Evolutionary conservation across 805 yeast species (phyloP), one percentile per base, ranked within the genome.

Genomic region (Pichia nanzhaoensis): DNA sequence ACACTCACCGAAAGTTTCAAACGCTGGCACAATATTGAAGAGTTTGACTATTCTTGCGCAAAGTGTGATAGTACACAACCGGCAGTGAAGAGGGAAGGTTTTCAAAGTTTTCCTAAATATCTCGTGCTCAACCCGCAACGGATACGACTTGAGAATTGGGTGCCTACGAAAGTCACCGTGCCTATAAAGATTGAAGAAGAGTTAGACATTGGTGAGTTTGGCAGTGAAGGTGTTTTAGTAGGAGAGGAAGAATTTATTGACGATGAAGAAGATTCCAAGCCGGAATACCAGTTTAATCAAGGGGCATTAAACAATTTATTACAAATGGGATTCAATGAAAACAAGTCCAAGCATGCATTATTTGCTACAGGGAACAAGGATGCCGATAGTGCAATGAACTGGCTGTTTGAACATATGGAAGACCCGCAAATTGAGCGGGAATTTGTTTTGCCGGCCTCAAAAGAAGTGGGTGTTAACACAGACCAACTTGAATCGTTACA

Each of bases 351-450:
- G 27, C 77, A 80, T 53, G 96, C 91, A 0, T 67, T 91, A 31
- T 82, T 71, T 54, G 65, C 75, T 18, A 87, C 95, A 0, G 91
- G 88, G 0, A 89, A 89, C 54, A 52, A 62, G 0, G 67, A 63
- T 37, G 51, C 59, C 0, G 97, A 91, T 51, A 71, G 72, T 5
- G 96, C 97, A 0, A 80, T 85, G 84, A 85, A 87, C 54, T 87
- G 97, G 95, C 60, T 93, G 5, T 82, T 93, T 57, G 84, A 75
- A 18, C 95, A 90, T 57, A 78, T 88, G 82, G 97, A 90, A 20
- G 96, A 87, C 60, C 59, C 80, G 1, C 84, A 77, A 55, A 74
- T 90, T 37, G 95, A 90, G 59, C 78, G 65, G 6, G 83, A 86
- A 1, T 70, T 84, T 20, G 64, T 52, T 1, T 55, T 64, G 2